These are phyloP conservation scores for Salix brachista DNA, from an alignment of 345 rosid species.

Conservation along the genomic window DNA sequence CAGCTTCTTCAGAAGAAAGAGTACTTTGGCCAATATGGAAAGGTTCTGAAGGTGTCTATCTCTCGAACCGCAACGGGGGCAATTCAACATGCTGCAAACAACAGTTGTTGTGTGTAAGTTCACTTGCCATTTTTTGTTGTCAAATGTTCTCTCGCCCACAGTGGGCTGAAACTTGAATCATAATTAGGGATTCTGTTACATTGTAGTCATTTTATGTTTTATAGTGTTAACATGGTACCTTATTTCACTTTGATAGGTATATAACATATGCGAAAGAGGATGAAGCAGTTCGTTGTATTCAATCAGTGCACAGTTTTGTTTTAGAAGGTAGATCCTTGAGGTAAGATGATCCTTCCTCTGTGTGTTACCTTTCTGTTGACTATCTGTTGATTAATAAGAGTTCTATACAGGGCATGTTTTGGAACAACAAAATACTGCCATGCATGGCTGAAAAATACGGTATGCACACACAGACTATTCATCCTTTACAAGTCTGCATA, in stretches of 20 bases:
- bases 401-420: slow-evolving; percentile 71
- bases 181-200: neutral
- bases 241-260: slow-evolving; percentile 43
- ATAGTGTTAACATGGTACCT: neutral
- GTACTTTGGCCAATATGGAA: slow-evolving; percentile 88
- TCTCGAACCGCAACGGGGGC: slow-evolving; percentile 77
- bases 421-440: slow-evolving; percentile 96
- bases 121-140: neutral
- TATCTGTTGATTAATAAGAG: slow-evolving; percentile 15
- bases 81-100: slow-evolving; percentile 79
- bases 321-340: slow-evolving; percentile 76
- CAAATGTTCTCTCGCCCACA: neutral
- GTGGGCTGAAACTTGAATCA: neutral
- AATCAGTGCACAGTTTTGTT: slow-evolving; percentile 77
- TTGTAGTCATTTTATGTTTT: neutral
- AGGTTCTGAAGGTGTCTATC: slow-evolving; percentile 83
- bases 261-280: slow-evolving; percentile 78
- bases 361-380: neutral
- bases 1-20: slow-evolving; percentile 80
- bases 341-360: slow-evolving; percentile 30
- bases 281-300: slow-evolving; percentile 88
- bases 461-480: slow-evolving; percentile 17
- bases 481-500: neutral
- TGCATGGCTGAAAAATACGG: slow-evolving; percentile 94
- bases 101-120: slow-evolving; percentile 86